Evolutionary conservation across 257 asterid genomes (phyloP), one percentile per base, ranked within the genome.

Genomic region (Forsythia viridissima): DNA sequence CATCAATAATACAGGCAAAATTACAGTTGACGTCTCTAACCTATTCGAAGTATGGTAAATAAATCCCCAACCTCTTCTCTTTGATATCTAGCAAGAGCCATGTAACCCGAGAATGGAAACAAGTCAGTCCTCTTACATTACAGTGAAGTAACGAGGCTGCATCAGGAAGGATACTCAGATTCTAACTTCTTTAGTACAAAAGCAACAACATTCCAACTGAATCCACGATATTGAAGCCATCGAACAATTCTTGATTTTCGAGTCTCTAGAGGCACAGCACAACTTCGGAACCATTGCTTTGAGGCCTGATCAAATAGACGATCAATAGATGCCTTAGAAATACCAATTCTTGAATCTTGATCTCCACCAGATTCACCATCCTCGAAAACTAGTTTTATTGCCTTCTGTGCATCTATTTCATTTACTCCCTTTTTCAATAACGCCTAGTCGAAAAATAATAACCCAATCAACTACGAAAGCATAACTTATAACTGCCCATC

Each of bases 201-300:
- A 44, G 83, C 86, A 65, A 85, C 81, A 59, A 91, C 83, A 59
- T 81, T 77, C 97, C 97, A 90, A 80, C 83, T 82, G 78, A 89
- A 93, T 80, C 99, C 98, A n/a, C 99, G 98, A 65, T 95, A 95
- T 51, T 92, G 99, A 79, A 93, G 98, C 99, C 99, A 93, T 70
- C 91, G 83, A 24, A 95, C 75, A 42, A 93, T 86, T 83, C 99
- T 88, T 18, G 97, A 79, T 80, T 90, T 95, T 18, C 94, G 90
- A 51, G 82, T 89, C 81, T 91, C 97, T 57, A 68, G 82, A 18
- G 96, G 61, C 44, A 78, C 84, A 3, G 76, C 91, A 6, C 61
- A 77, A 79, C 97, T 90, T 74, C 91, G 86, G 80, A 77, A 86
- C 98, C 99, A 93, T 81, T 93, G 97, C 88, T 93, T 95, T 18